These are phyloP conservation scores for Trametes gibbosa DNA, from an alignment of 768 basidiomycete species.

Conservation along the genomic window DNA sequence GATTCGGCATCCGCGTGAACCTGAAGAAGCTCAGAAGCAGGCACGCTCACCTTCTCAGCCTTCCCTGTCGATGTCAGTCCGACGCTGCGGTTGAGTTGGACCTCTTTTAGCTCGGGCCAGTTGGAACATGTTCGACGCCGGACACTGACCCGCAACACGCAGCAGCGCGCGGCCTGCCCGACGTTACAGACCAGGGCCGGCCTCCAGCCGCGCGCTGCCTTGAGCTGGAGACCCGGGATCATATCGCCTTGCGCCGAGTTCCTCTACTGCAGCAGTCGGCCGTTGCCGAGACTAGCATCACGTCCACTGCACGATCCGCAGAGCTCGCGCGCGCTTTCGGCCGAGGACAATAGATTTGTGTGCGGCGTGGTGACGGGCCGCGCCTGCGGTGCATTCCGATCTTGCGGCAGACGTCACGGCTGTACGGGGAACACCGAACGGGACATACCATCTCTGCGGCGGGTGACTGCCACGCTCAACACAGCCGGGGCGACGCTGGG, in stretches of 20 bases:
- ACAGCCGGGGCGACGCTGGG: not conserved
- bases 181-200: no score
- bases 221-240: no score
- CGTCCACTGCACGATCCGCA: not conserved
- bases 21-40: not conserved
- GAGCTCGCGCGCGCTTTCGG: not conserved
- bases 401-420: not conserved
- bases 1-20: no score
- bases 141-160: no score
- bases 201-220: no score
- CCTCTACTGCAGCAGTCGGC: not conserved
- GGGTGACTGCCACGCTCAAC: not conserved
- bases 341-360: not conserved
- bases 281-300: not conserved
- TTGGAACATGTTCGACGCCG: no score
- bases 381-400: not conserved
- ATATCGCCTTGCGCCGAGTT: not conserved
- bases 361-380: not conserved
- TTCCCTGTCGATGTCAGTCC: no score
- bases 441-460: not conserved
- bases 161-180: no score
- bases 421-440: not conserved
- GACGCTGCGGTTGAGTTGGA: no score
- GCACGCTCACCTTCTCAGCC: not conserved
- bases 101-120: no score